Evolutionary conservation across 208 protist genomes (phyloP).

Genomic region (Leishmania arabica): DNA sequence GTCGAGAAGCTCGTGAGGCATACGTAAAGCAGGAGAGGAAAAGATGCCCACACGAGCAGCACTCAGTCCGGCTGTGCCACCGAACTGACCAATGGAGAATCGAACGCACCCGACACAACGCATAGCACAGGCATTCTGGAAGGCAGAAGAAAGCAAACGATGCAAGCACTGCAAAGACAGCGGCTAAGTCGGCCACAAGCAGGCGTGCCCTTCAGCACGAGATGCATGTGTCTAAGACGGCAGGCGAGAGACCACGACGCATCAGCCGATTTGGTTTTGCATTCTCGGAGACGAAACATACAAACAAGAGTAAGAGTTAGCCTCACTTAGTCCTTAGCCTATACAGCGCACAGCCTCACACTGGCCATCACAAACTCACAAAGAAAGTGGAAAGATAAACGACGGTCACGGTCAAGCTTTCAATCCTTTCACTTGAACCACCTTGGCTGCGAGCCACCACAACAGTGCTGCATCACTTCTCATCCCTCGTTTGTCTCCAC

Average conservation of each 20-base stretch:
- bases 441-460: neutral
- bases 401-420: neutral
- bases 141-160: neutral
- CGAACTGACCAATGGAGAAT: neutral
- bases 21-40: neutral
- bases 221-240: neutral
- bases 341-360: constrained; percentile 1
- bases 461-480: neutral
- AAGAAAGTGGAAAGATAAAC: constrained; percentile 6
- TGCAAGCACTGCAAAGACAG: neutral
- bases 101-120: neutral
- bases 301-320: constrained; percentile 4
- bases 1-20: neutral
- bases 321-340: constrained; percentile 7
- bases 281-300: neutral
- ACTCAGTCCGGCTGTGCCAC: neutral
- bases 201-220: neutral
- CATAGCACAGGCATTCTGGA: neutral
- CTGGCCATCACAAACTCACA: neutral
- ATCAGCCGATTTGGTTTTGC: neutral
- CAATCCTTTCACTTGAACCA: neutral
- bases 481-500: neutral
- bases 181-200: neutral
- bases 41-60: neutral
- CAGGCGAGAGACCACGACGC: neutral